These are phyloP conservation scores for Aspergillus homomorphus DNA, from an alignment of 495 filamentous ascomycete species.

Conservation along the genomic window DNA sequence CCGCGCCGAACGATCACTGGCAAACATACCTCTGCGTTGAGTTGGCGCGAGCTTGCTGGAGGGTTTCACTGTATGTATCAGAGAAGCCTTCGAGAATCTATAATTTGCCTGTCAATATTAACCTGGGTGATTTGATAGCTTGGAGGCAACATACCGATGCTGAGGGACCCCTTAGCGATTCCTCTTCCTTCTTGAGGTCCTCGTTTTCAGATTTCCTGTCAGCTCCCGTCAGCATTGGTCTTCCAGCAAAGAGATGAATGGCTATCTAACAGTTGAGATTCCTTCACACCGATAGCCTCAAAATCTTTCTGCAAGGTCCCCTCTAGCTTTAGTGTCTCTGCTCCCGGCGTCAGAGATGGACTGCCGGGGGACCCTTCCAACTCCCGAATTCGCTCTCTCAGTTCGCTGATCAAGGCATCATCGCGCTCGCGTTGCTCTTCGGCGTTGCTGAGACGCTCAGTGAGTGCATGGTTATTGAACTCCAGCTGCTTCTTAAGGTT, in stretches of 20 bases:
- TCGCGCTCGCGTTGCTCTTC: slow-evolving; percentile 56
- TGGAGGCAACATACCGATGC: slow-evolving; percentile 19
- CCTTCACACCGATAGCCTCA: slow-evolving; percentile 41
- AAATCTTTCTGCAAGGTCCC: slow-evolving; percentile 47
- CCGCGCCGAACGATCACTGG: neutral
- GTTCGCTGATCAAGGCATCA: slow-evolving; percentile 52
- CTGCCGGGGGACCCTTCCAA: slow-evolving; percentile 44
- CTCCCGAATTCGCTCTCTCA: slow-evolving; percentile 52
- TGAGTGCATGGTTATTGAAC: slow-evolving; percentile 55
- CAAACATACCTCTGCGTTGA: slow-evolving; percentile 38
- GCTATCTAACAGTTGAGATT: slow-evolving; percentile 38
- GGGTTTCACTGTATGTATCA: slow-evolving; percentile 33
- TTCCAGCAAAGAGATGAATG: slow-evolving; percentile 1
- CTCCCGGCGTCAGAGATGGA: slow-evolving; percentile 37
- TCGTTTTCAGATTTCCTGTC: slow-evolving; percentile 44
- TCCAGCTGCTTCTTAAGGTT: slow-evolving; percentile 55
- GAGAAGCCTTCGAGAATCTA: slow-evolving; percentile 37
- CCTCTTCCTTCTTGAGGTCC: slow-evolving; percentile 40
- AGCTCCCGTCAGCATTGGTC: slow-evolving; percentile 16
- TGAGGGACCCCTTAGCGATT: slow-evolving; percentile 34
- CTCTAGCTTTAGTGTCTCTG: slow-evolving; percentile 39
- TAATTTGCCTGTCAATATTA: slow-evolving; percentile 10
- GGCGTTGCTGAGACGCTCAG: slow-evolving; percentile 50
- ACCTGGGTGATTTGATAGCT: neutral
- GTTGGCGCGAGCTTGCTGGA: slow-evolving; percentile 36